These are phyloP conservation scores for Cladosporium colombiae DNA, from an alignment of 2,329 filamentous ascomycete genomes.

Conservation along the genomic window DNA sequence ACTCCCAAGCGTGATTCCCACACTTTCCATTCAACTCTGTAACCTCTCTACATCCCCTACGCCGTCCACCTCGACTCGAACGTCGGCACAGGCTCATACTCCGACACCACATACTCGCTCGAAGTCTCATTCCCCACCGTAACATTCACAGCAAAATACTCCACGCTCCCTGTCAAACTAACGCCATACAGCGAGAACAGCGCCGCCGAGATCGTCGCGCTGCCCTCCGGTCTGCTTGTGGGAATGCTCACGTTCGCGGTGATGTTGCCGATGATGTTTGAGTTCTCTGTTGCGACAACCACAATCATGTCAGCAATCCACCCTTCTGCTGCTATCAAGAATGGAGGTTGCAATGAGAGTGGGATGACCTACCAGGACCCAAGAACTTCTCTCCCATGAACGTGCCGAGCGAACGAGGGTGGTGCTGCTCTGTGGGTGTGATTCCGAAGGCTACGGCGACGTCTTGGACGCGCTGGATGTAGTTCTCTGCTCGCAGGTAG, in stretches of 20 bases:
- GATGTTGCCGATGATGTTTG: constrained; percentile 24
- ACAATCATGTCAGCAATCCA: not conserved
- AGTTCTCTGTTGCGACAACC: constrained; percentile 10
- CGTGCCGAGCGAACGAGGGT: constrained; percentile 18
- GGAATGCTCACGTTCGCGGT: constrained; percentile 28
- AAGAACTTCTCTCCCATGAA: constrained; percentile 12
- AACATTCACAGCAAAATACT: constrained; percentile 25
- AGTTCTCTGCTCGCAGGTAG: constrained; percentile 44
- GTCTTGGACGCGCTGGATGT: constrained; percentile 50
- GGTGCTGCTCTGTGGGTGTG: not conserved
- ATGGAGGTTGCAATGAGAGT: not conserved
- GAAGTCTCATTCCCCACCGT: constrained; percentile 25
- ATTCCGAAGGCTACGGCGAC: constrained; percentile 49
- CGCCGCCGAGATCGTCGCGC: constrained; percentile 22
- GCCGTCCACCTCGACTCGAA: not conserved
- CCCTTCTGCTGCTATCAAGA: not conserved
- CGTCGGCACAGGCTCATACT: constrained; percentile 4
- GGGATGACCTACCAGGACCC: not conserved
- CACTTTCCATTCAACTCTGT: not conserved
- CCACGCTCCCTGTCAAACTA: constrained; percentile 8
- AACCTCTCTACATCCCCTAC: not conserved
- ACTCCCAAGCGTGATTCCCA: not conserved
- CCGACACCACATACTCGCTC: constrained; percentile 21
- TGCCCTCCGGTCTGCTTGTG: constrained; percentile 15
- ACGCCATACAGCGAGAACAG: constrained; percentile 26